phyloP scores from a whole-genome alignment of 2,329 filamentous ascomycete genomes.

The Trichoderma guizhouense region DNA sequence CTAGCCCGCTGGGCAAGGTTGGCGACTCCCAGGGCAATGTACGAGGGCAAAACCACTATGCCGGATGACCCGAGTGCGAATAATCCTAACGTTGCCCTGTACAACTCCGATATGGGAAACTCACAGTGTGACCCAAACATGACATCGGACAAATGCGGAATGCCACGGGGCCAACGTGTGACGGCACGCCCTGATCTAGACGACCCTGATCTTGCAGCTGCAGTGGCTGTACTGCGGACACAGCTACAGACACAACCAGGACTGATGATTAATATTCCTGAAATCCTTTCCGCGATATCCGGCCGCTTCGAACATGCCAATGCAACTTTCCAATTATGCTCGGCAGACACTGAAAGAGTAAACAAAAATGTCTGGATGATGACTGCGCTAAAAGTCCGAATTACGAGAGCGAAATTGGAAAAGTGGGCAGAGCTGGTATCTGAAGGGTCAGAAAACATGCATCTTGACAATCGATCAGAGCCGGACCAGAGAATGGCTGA shows the following conservation, averaged over 20 bases:
- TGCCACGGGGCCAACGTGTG: not conserved
- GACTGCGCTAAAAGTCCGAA: constrained; percentile 45
- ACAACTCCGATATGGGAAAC: constrained; percentile 24
- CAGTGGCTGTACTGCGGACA: constrained; percentile 39
- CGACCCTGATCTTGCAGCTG: constrained; percentile 39
- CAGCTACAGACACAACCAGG: constrained; percentile 44
- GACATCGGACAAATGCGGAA: not conserved
- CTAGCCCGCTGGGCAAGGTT: constrained; percentile 51
- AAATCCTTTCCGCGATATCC: constrained; percentile 41
- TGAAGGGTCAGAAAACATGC: constrained; percentile 30
- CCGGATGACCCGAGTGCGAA: constrained; percentile 25
- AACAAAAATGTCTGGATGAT: constrained; percentile 49
- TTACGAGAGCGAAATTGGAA: constrained; percentile 45
- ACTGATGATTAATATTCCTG: constrained; percentile 43
- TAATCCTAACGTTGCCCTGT: constrained; percentile 21
- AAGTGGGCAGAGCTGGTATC: constrained; percentile 46
- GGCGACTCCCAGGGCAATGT: constrained; percentile 36
- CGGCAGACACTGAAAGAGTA: constrained; percentile 32
- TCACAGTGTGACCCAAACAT: not conserved
- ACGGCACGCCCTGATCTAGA: constrained; percentile 26
- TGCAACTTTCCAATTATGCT: constrained; percentile 32
- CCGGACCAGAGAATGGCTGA: constrained; percentile 10
- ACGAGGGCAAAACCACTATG: constrained; percentile 26
- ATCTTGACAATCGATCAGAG: constrained; percentile 19
- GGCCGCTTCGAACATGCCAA: constrained; percentile 44